Evolutionary conservation across 1,284 basidiomycete species (phyloP), one percentile per base, ranked within the genome.

Genomic region (Ganoderma resinaceum): DNA sequence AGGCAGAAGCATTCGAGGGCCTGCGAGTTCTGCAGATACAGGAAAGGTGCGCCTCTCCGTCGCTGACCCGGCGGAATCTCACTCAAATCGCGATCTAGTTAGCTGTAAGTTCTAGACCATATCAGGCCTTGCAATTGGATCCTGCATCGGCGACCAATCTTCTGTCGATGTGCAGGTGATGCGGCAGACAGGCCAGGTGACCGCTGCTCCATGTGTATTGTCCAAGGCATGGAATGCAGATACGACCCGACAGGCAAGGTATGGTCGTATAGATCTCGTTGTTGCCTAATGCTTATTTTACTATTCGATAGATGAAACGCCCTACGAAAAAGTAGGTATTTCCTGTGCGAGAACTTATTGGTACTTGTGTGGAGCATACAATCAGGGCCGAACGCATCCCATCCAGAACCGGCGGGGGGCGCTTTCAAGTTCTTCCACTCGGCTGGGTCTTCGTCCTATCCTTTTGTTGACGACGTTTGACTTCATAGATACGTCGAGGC

Each of bases 171-270:
- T 31, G 3, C 43, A 79, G 78, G 78, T 63, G 78, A 79, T 71
- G 77, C 76, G 23, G 74, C 72, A 2, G 73, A 76, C 58, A 91
- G 88, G 86, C 86, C 86, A 2, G 85, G 85, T 18, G 89, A 89
- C 68, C 82, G 83, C 65, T 96, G 95, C 76, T 91, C 93, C 0
- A 95, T 94, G 76, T 96, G 95, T 77, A 82, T 87, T 16, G 85
- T 91, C 2, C 91, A 90, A 74, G 89, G 83, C 66, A 84, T 88
- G 20, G 89, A 92, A 1, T 95, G 94, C 80, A 93, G 91, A 0
- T 95, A 94, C 58, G 90, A 92, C 14, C 86, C 87, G 2, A 12
- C 58, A 5, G 9, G 23, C n/a, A 60, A 60, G 58, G 58, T 60
- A 42, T 16, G 20, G 20, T n/a, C 37, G 33, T 23, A 6, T 4